Conservation (phyloP, 2,329 filamentous ascomycete species). For the Alternaria triticina region DNA sequence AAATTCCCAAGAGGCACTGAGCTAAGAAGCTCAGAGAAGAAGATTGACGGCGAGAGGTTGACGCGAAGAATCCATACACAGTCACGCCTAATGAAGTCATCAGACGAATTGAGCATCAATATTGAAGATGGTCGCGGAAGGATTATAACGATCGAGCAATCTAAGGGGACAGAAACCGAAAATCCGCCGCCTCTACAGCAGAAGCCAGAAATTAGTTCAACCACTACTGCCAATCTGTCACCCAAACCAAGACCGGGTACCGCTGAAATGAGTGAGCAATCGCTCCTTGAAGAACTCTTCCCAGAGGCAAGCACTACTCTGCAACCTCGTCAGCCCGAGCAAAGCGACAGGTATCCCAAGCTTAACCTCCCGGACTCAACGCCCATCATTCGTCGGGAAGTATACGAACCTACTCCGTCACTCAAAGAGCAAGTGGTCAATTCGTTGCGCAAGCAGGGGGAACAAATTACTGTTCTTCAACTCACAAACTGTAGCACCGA, state of each 20-base stretch:
- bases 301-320: constrained; percentile 52
- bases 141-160: neutral
- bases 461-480: constrained; percentile 57
- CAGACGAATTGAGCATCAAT: constrained; percentile 2
- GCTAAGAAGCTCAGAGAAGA: neutral
- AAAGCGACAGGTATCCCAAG: constrained; percentile 34
- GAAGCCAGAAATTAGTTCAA: neutral
- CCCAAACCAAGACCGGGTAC: constrained; percentile 3
- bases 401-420: constrained; percentile 5
- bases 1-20: neutral
- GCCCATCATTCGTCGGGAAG: constrained; percentile 15
- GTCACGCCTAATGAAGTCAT: constrained; percentile 19
- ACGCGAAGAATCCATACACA: constrained; percentile 22
- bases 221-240: neutral
- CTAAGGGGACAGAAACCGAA: neutral
- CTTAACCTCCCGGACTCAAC: constrained; percentile 29
- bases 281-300: constrained; percentile 60
- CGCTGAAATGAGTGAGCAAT: constrained; percentile 33
- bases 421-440: constrained; percentile 27
- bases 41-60: constrained; percentile 15
- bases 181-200: neutral
- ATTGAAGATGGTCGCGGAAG: neutral
- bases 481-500: constrained; percentile 58
- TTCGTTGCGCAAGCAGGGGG: constrained; percentile 29
- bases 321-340: constrained; percentile 18